Evolutionary conservation across 2,329 filamentous ascomycete species (phyloP).

Genomic region (Stachybotrys chlorohalonatus): DNA sequence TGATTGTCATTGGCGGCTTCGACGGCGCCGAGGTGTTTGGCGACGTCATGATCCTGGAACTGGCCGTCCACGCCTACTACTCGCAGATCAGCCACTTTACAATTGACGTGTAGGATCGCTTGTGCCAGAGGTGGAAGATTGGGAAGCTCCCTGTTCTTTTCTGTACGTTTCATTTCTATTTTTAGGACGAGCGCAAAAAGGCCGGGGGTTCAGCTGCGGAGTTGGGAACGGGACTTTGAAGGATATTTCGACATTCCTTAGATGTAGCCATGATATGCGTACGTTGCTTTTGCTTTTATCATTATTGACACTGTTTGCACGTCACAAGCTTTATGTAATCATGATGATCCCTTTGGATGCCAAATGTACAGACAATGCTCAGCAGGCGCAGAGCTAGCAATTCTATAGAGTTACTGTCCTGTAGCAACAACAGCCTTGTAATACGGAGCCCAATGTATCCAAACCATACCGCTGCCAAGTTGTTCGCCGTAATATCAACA

Average conservation of each 20-base stretch:
- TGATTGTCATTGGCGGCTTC: constrained; percentile 58
- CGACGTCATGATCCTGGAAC: constrained; percentile 57
- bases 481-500: not conserved
- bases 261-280: no score
- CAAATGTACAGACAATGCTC: no score
- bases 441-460: not conserved
- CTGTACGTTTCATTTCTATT: not conserved
- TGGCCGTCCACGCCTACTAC: constrained; percentile 63
- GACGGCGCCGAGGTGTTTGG: constrained; percentile 60
- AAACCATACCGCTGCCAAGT: not conserved
- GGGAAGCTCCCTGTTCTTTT: not conserved
- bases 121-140: constrained; percentile 29
- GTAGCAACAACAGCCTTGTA: not conserved
- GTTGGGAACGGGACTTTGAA: not conserved
- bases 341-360: no score
- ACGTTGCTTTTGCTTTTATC: no score
- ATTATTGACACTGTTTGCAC: no score
- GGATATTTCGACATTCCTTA: not conserved
- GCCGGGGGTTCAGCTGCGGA: not conserved
- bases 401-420: no score
- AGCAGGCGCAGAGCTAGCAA: no score
- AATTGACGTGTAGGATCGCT: constrained; percentile 34
- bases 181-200: not conserved
- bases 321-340: no score
- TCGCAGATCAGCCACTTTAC: constrained; percentile 66